Base-by-base conservation (phyloP, 139 green algal genomes). In the Picochlorum costavermella region DNA sequence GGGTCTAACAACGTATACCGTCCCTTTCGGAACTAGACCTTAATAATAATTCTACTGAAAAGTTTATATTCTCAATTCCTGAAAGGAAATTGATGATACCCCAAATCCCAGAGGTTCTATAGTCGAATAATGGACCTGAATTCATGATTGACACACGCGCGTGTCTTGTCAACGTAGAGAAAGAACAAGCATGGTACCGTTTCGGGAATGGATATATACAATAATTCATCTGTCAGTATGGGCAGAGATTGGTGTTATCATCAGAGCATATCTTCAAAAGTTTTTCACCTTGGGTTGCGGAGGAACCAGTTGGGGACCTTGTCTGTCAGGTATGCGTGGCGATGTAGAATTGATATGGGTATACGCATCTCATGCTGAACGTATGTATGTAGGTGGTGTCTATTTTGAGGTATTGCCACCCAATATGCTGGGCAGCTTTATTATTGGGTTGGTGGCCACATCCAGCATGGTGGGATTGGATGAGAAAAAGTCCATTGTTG, bases 351-450 rank as follows among this genome's bases (percentile, higher is more conserved):
- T 23, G 20, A 23, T 23, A 23, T 23, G 20, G 20, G 20, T 23
- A 23, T 23, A 23, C 20, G 20, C 20, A 23, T 23, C 20, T 23
- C 20, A 23, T 23, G 20, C 20, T 20, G 49, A 20, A 20, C 49
- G 6, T 11, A 5, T 2, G 10, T 28, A 28, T 25, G 2, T 55
- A 65, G 67, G 62, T 37, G 79, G 81, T 20, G 62, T 81, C 3
- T 72, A 91, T 62, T 94, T 92, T 62, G 65, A 64, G 1, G 86
- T 89, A 65, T 71, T 95, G 13, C 80, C 85, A 1, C 30, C 81
- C 20, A 95, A 95, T 68, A 75, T 85, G 44, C 48, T 89, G 6
- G 87, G 85, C 28, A 81, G 43, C 14, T 90, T 89, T 20, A 13
- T 90, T 11, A 92, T 94, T 69, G 86, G 85, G 5, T 43, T 89